A percentile compares a stretch with the other conserved stretches of the same genome.
Evolutionary conservation across 1,284 basidiomycete genomes (phyloP).

Genomic region (Marasmius sp.): DNA sequence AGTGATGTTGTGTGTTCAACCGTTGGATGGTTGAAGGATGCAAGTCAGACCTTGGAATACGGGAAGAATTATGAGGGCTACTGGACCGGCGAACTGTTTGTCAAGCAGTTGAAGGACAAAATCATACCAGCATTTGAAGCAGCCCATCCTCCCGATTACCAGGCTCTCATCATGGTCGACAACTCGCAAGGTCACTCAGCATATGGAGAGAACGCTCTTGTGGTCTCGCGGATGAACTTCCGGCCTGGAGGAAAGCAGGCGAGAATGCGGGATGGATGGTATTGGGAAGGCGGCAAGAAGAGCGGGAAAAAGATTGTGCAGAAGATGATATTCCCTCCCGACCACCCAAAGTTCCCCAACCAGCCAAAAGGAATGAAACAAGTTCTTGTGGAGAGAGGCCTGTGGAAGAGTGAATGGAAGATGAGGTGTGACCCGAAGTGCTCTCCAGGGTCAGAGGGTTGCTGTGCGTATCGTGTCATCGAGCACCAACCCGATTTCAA

Average conservation of each 20-base stretch:
- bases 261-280: no score
- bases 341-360: neutral
- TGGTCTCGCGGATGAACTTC: conserved; percentile 32
- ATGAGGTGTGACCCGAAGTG: conserved; percentile 27
- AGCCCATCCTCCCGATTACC: conserved; percentile 19
- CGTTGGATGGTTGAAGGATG: neutral
- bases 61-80: neutral
- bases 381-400: conserved; percentile 27
- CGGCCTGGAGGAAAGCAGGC: conserved; percentile 27
- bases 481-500: conserved; percentile 34
- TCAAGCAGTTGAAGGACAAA: conserved; percentile 19
- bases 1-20: no score
- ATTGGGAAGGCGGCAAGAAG: neutral
- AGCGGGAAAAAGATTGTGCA: conserved; percentile 8
- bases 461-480: conserved; percentile 32
- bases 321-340: conserved; percentile 22
- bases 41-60: conserved; percentile 16
- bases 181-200: conserved; percentile 31
- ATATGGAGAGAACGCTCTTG: conserved; percentile 24
- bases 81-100: neutral
- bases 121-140: conserved; percentile 23
- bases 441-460: conserved; percentile 23
- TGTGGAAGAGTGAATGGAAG: conserved; percentile 11
- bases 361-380: conserved; percentile 23
- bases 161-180: conserved; percentile 30